Evolutionary conservation across 345 rosid species (phyloP), one percentile per base, ranked within the genome.

Genomic region (Ricinus communis): DNA sequence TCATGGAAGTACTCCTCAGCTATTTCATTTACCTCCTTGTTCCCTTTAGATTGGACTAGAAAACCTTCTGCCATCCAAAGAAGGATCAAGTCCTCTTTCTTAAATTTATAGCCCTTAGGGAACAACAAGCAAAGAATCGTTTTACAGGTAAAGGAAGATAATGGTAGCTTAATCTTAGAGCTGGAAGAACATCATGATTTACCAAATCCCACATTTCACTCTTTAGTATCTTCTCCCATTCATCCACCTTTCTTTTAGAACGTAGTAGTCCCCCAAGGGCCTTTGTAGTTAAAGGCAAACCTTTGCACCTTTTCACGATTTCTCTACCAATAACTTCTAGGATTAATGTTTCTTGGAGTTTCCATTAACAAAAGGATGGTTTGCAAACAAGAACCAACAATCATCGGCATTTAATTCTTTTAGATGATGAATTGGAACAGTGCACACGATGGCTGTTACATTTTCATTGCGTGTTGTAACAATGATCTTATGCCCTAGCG

Each of bases 51-150:
- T 8, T 43, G 47, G 8, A 22, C 33, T 24, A 55, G 8, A 13
- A 55, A 55, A 55, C 59, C 59, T 10, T 55, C 61, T 12, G 61
- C 61, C 61, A 25, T 56, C 61, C 61, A 56, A 3, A 55, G 27
- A 4, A 56, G 2, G 36, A 56, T 10, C 8, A 56, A n/a, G 12
- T 56, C 38, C 14, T 56, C 61, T 6, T 25, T 56, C 12, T 56
- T 5, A 28, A 56, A 56, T 27, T 11, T 18, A 56, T 2, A 27
- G 27, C 16, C 61, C 16, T 56, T 56, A 2, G 19, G 36, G 27
- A 56, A 56, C 13, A 56, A 14, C 27, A 56, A 11, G 61, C 61
- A 28, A 56, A 56, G 3, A 36, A 56, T 56, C 5, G 14, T 28
- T 56, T 56, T 1, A 25, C 6, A 56, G 4, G 61, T 1, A 36